These are phyloP conservation scores for Neoboletus brunneissimus DNA, from an alignment of 768 basidiomycete genomes.

Conservation along the genomic window DNA sequence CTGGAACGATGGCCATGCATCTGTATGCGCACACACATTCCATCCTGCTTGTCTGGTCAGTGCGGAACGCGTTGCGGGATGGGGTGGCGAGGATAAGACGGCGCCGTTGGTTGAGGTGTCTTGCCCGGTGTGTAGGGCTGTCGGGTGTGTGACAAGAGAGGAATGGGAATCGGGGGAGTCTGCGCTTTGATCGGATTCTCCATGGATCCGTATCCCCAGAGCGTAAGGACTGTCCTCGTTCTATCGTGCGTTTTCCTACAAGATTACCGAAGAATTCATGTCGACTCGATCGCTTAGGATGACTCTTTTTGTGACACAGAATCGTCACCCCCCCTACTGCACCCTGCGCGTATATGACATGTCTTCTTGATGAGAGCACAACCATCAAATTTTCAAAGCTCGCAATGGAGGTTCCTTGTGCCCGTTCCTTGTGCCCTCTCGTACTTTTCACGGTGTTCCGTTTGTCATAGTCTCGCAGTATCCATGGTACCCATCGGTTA, in stretches of 20 bases:
- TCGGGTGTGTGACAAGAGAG: slow-evolving; percentile 54
- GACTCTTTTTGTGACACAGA: neutral
- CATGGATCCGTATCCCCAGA: neutral
- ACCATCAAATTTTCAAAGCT: neutral
- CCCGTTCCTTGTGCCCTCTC: too few species aligned
- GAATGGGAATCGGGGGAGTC: slow-evolving; percentile 59
- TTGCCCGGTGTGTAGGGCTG: slow-evolving; percentile 67
- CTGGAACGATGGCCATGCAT: slow-evolving; percentile 13
- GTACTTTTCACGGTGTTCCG: neutral
- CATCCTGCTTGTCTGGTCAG: slow-evolving; percentile 70
- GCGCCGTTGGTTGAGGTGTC: slow-evolving; percentile 56
- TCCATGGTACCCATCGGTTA: slow-evolving; percentile 19
- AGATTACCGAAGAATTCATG: neutral
- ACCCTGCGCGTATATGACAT: neutral
- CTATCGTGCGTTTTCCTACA: slow-evolving; percentile 2
- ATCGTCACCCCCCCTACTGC: neutral
- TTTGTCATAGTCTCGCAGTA: slow-evolving; percentile 5
- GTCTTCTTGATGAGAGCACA: slow-evolving; percentile 1
- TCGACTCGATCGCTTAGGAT: neutral
- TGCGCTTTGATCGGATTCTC: slow-evolving; percentile 22
- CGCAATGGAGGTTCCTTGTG: neutral
- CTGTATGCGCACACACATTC: slow-evolving; percentile 63
- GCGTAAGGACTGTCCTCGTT: neutral
- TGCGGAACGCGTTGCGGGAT: slow-evolving; percentile 62
- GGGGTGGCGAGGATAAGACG: slow-evolving; percentile 48